Base-by-base conservation (phyloP, 2,329 filamentous ascomycete genomes). In the Paraphaeosphaeria sporulosa region DNA sequence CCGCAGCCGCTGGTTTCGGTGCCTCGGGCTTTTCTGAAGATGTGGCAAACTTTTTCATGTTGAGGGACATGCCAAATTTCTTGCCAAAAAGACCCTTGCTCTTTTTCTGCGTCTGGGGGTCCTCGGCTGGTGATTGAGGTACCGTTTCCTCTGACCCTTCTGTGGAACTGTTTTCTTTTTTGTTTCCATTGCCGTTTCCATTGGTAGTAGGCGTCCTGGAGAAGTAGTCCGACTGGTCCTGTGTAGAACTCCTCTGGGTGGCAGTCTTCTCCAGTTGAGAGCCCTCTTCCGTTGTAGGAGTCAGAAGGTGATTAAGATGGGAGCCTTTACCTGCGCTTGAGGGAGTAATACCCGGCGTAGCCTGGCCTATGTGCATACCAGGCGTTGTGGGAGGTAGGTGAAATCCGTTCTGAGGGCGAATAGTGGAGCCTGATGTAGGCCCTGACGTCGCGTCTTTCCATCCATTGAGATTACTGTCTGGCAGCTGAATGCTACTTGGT, bases 41-140 rank as follows among this genome's bases (percentile, higher is more conserved):
- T 17, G 92, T 87, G 13, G 88, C 88, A 15, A 94, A 83, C 78
- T 96, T 97, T 82, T 96, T 97, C 71, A 89, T 90, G 67, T 90
- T 89, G 71, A 94, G 93, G 0, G 89, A 88, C 82, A 86, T 86
- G 50, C 90, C 88, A 77, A 96, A 94, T 70, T 92, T 92, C 80
- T 94, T 95, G 46, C 90, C 88, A 74, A 96, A 96, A 6, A 92
- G 82, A 53, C 82, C 80, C 57, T 83, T 89, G 66, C 87, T 86
- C 60, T 71, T 88, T 81, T 76, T 90, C 84, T 63, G 58, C 3
- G 71, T 64, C 4, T 62, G 66, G 1, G 74, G 72, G 32, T 73
- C 72, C 56, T 72, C 77, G 9, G 59, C 87, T 81, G 57, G 83
- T 79, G 76, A 78, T 23, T 67, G 66, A 3, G 71, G 63, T 10